phyloP scores from a whole-genome alignment of 2,329 filamentous ascomycete genomes.

The Pseudocercospora macadamiae region DNA sequence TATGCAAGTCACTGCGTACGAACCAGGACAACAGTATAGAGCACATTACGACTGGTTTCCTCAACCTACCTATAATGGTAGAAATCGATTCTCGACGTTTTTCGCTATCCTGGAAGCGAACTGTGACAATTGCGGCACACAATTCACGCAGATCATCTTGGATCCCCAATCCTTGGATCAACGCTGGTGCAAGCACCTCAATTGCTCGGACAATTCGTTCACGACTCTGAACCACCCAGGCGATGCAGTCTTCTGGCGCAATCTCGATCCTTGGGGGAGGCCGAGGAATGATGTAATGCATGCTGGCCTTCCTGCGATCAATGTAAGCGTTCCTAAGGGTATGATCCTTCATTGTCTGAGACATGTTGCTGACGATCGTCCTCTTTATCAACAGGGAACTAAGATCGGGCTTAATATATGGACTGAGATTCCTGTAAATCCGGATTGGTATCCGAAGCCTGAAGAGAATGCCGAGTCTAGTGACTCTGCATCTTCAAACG shows the following conservation, averaged over 20 bases:
- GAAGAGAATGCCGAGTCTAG: not conserved
- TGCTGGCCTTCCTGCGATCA: not conserved
- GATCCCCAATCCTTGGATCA: not conserved
- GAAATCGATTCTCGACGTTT: not conserved
- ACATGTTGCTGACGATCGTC: too few species aligned
- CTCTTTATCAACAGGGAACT: not conserved
- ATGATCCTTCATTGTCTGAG: too few species aligned
- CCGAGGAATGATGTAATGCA: not conserved
- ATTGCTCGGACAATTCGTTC: not conserved
- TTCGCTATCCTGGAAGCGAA: not conserved
- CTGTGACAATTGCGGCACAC: not conserved
- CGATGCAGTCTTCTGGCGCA: not conserved
- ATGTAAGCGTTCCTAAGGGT: too few species aligned
- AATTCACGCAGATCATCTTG: not conserved
- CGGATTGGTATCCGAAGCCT: not conserved
- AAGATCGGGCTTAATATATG: not conserved
- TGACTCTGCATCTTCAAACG: too few species aligned
- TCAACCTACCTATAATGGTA: not conserved
- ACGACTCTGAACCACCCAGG: not conserved
- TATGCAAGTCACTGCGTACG: not conserved
- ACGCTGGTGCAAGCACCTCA: not conserved
- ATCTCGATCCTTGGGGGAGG: not conserved
- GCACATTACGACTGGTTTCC: not conserved
- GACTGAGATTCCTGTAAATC: not conserved
- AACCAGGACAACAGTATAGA: not conserved